Percentiles rank a stretch among this genome's conserved stretches.
Conservation (phyloP, 2,329 filamentous ascomycete species). For the Aspergillus brasiliensis region DNA sequence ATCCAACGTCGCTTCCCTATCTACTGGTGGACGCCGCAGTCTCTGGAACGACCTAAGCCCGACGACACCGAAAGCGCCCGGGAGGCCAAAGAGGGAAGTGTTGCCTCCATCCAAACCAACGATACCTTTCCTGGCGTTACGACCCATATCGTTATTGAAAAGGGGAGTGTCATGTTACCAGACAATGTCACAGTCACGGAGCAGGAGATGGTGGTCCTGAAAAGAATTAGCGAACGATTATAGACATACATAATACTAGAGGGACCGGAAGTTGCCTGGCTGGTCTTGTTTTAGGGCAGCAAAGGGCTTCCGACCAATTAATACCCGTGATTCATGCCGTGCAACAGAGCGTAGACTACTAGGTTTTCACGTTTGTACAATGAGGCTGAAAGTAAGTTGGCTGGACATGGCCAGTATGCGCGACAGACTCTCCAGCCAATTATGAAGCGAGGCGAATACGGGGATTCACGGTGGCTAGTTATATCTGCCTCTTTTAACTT, state of each 20-base stretch:
- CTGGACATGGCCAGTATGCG: neutral
- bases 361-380: neutral
- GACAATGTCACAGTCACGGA: conserved; percentile 36
- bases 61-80: conserved; percentile 24
- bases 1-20: conserved; percentile 66
- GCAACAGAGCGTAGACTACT: neutral
- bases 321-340: neutral
- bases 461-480: neutral
- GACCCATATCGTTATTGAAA: conserved; percentile 33
- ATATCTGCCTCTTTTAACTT: neutral
- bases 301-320: neutral
- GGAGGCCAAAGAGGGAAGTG: conserved; percentile 18
- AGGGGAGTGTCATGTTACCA: conserved; percentile 34
- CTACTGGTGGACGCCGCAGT: conserved; percentile 63
- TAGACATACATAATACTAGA: conserved; percentile 15
- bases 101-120: conserved; percentile 2
- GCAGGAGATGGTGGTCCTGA: conserved; percentile 36
- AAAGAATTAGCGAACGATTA: conserved; percentile 38
- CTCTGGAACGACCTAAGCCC: conserved; percentile 20
- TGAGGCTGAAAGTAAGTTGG: neutral
- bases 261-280: neutral
- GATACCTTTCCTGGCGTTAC: conserved; percentile 20
- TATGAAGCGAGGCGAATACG: neutral
- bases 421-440: neutral
- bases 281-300: too few species aligned